These are phyloP conservation scores for Fomitopsis betulina DNA, from an alignment of 1,284 basidiomycete species.

Conservation along the genomic window DNA sequence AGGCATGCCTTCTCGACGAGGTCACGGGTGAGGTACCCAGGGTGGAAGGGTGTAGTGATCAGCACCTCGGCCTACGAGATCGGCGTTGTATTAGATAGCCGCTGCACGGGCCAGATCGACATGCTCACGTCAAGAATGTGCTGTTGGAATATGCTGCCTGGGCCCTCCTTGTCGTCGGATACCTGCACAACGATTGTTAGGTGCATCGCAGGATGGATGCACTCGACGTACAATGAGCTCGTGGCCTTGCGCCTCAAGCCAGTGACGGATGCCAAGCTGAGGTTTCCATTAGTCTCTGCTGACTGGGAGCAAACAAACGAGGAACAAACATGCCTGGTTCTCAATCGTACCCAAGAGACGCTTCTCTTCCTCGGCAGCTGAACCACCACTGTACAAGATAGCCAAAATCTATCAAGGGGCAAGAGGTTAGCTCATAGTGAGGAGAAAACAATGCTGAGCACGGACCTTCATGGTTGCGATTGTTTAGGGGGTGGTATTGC, in stretches of 20 bases:
- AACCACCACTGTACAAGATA: slow-evolving; percentile 73
- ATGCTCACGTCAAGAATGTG: slow-evolving; percentile 74
- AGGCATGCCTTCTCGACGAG: slow-evolving; percentile 46
- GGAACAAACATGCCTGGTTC: slow-evolving; percentile 57
- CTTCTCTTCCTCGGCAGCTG: slow-evolving; percentile 76
- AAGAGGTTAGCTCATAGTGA: slow-evolving; percentile 17
- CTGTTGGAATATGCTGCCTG: slow-evolving; percentile 84
- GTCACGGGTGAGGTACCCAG: slow-evolving; percentile 84
- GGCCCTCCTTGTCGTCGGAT: slow-evolving; percentile 85
- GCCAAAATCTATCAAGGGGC: slow-evolving; percentile 65
- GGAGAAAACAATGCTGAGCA: slow-evolving; percentile 8
- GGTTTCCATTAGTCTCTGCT: background rate
- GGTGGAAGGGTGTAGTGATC: slow-evolving; percentile 93
- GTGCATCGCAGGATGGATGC: background rate
- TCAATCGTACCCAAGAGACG: slow-evolving; percentile 88
- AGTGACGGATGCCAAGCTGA: slow-evolving; percentile 66
- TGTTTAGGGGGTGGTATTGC: background rate
- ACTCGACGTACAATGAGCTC: slow-evolving; percentile 56
- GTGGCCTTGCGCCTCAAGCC: slow-evolving; percentile 75
- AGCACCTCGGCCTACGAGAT: slow-evolving; percentile 55
- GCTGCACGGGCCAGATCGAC: background rate
- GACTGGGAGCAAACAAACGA: background rate
- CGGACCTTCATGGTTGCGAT: slow-evolving; percentile 4
- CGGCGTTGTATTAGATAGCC: background rate
- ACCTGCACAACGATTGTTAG: slow-evolving; percentile 40